Percentiles rank a stretch among this genome's conserved stretches.
phyloP scores from a whole-genome alignment of 352 stramenopile genomes.

The Phytophthora kernoviae region DNA sequence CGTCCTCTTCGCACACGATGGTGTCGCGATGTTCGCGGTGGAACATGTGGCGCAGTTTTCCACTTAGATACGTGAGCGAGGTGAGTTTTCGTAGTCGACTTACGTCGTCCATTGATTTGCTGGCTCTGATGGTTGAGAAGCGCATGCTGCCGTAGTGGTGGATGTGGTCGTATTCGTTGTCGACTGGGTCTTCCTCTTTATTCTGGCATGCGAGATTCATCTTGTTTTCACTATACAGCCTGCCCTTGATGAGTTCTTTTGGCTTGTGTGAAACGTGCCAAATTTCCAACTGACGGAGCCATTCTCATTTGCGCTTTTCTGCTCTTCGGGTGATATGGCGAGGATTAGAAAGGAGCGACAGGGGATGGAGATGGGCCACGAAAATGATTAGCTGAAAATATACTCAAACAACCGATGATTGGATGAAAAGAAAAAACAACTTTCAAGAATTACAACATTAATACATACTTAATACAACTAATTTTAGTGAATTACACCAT shows the following conservation, averaged over 20 bases:
- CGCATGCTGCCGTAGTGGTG: constrained; percentile 1
- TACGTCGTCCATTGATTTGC: constrained; percentile 36
- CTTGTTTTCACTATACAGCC: too few species aligned
- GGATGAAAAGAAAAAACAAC: not conserved
- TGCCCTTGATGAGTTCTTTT: not conserved
- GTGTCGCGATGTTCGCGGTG: constrained; percentile 61
- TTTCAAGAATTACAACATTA: not conserved
- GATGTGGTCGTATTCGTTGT: constrained; percentile 11
- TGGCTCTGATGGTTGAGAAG: constrained; percentile 13
- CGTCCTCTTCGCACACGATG: constrained; percentile 63
- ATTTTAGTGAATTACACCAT: not conserved
- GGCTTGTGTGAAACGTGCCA: constrained; percentile 12
- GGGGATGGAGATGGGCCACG: constrained; percentile 4
- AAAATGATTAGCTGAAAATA: not conserved
- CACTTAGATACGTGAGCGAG: constrained; percentile 60
- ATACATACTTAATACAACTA: not conserved
- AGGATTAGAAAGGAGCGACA: constrained; percentile 8
- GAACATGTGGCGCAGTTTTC: constrained; percentile 61
- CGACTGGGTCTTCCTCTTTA: constrained; percentile 18
- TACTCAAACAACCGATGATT: not conserved
- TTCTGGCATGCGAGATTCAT: too few species aligned
- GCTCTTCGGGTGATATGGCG: not conserved
- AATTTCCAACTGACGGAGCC: constrained; percentile 33
- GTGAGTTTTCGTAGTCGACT: constrained; percentile 60
- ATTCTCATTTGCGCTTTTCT: constrained; percentile 11